phyloP scores from a whole-genome alignment of 495 filamentous ascomycete genomes.

The Acidomyces sp. region DNA sequence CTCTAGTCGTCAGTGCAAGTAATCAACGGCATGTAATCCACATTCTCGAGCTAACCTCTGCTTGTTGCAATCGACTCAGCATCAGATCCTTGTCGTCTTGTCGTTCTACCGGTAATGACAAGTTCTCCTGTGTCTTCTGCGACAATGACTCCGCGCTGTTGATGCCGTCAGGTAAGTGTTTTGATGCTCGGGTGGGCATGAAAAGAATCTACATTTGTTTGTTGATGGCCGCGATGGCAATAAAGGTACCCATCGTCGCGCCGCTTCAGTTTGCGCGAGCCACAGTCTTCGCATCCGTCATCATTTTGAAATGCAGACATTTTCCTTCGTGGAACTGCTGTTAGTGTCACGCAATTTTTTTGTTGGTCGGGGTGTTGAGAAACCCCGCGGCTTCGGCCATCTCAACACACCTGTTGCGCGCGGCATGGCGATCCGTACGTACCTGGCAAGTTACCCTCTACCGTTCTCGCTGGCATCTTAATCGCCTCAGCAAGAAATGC shows the following conservation, averaged over 20 bases:
- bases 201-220: conserved; percentile 19
- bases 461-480: too few relatives aligned
- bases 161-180: background rate
- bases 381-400: too few relatives aligned
- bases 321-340: too few relatives aligned
- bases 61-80: conserved; percentile 20
- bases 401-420: too few relatives aligned
- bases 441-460: too few relatives aligned
- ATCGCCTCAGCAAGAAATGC: too few relatives aligned
- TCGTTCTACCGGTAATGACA: conserved; percentile 48
- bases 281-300: conserved; percentile 42
- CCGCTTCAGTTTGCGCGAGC: conserved; percentile 42
- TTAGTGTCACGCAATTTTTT: too few relatives aligned
- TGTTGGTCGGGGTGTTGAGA: too few relatives aligned
- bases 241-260: conserved; percentile 53
- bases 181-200: background rate
- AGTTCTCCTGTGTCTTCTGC: conserved; percentile 69
- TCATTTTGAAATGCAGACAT: too few relatives aligned
- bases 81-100: conserved; percentile 36
- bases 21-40: background rate
- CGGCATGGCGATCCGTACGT: too few relatives aligned
- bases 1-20: conserved; percentile 1
- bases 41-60: conserved; percentile 34
- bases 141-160: conserved; percentile 23
- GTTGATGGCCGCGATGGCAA: conserved; percentile 53